Evolutionary conservation across 148 eudicot species (phyloP).

Genomic region (Spergularia bocconei): DNA sequence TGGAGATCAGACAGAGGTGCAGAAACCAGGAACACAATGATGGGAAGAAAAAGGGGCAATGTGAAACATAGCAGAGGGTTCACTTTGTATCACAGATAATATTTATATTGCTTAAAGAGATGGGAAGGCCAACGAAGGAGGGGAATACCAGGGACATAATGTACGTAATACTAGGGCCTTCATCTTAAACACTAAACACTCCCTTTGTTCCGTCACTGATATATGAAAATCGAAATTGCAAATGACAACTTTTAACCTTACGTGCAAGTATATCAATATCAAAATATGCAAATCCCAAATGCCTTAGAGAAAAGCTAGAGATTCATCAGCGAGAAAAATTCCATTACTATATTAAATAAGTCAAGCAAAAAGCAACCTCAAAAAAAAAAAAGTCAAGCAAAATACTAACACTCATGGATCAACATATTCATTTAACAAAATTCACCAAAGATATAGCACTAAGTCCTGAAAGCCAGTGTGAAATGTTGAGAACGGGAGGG

Average conservation of each 20-base stretch:
- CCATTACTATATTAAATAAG: not conserved
- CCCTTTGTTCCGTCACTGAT: not conserved
- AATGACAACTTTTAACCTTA: not conserved
- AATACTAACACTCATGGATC: too few species aligned
- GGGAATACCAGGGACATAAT: not conserved
- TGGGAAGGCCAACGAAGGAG: not conserved
- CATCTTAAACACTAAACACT: not conserved
- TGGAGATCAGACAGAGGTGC: not conserved
- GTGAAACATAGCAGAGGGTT: not conserved
- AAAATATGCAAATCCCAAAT: slow-evolving; percentile 7
- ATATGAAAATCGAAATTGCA: not conserved
- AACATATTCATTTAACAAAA: too few species aligned
- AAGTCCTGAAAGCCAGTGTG: too few species aligned
- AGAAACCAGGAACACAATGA: slow-evolving; percentile 3
- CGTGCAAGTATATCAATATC: not conserved
- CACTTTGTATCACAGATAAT: not conserved
- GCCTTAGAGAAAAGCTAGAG: not conserved
- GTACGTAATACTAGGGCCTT: not conserved
- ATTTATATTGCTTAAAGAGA: not conserved
- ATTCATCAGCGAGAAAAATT: not conserved
- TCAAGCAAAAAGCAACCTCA: too few species aligned
- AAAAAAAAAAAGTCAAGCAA: too few species aligned
- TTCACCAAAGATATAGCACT: too few species aligned
- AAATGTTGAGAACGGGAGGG: not conserved
- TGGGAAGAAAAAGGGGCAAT: not conserved